phyloP scores from a whole-genome alignment of 2,329 filamentous ascomycete species.

The Pestalotiopsis sp. region DNA sequence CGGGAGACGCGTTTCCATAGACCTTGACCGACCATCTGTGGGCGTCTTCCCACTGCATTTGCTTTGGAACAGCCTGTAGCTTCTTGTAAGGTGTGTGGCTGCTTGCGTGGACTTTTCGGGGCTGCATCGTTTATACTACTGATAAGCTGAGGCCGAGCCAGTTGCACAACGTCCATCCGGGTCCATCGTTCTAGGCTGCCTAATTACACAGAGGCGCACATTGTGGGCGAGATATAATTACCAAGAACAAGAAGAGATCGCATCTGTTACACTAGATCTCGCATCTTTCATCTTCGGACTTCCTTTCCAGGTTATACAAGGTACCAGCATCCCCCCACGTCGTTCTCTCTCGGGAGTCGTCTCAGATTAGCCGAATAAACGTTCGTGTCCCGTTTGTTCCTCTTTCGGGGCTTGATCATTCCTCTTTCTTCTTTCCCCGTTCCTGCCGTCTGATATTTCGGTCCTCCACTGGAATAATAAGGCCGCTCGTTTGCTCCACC shows the following conservation, averaged over 20 bases:
- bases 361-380: not conserved
- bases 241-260: no score
- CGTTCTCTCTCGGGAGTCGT: not conserved
- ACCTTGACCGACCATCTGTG: not conserved
- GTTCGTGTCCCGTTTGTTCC: not conserved
- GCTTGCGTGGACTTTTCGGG: not conserved
- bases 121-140: not conserved
- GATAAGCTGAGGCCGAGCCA: not conserved
- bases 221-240: no score
- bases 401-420: not conserved
- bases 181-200: not conserved
- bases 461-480: not conserved
- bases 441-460: not conserved
- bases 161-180: not conserved
- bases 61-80: not conserved
- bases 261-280: no score
- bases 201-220: no score
- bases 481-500: not conserved
- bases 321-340: no score
- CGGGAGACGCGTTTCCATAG: not conserved
- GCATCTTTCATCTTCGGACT: no score
- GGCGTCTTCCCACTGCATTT: not conserved
- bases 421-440: not conserved
- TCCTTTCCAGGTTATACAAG: no score
- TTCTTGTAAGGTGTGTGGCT: not conserved